Evolutionary conservation across 2,329 filamentous ascomycete genomes (phyloP).

Genomic region (Talaromyces verruculosus): DNA sequence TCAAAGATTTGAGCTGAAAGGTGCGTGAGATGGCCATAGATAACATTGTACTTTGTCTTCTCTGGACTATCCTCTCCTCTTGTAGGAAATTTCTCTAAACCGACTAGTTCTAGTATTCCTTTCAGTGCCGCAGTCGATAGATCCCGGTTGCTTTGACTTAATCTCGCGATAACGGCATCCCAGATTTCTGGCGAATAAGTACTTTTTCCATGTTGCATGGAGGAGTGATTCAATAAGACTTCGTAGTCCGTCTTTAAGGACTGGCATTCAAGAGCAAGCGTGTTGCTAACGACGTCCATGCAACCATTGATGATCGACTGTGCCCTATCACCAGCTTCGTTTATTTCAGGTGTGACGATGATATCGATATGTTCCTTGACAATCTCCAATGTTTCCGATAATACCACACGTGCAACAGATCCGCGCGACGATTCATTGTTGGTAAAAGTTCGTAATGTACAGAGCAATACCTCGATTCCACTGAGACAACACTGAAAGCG

Average conservation of each 20-base stretch:
- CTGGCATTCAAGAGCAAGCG: constrained; percentile 69
- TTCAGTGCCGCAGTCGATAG: constrained; percentile 73
- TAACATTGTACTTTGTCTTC: constrained; percentile 74
- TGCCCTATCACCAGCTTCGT: constrained; percentile 10
- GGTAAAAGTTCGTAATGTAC: constrained; percentile 50
- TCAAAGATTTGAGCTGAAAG: constrained; percentile 73
- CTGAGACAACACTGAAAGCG: constrained; percentile 49
- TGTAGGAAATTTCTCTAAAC: constrained; percentile 70
- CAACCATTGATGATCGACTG: constrained; percentile 55
- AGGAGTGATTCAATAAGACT: constrained; percentile 60
- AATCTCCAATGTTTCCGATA: constrained; percentile 50
- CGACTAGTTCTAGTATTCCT: constrained; percentile 68
- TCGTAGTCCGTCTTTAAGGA: constrained; percentile 68
- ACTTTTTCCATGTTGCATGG: constrained; percentile 65
- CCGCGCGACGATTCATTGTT: constrained; percentile 47
- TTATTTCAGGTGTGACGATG: constrained; percentile 55
- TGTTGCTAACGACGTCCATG: constrained; percentile 64
- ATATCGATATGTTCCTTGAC: constrained; percentile 52
- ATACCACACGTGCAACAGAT: constrained; percentile 49
- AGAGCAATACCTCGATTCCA: constrained; percentile 47
- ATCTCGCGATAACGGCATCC: constrained; percentile 69
- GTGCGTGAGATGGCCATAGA: constrained; percentile 62
- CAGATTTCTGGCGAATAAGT: constrained; percentile 75
- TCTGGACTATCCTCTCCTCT: constrained; percentile 47
- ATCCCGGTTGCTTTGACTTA: constrained; percentile 65